These are phyloP conservation scores for Candida sanyaensis DNA, from an alignment of 1,139 yeast genomes.

Conservation along the genomic window DNA sequence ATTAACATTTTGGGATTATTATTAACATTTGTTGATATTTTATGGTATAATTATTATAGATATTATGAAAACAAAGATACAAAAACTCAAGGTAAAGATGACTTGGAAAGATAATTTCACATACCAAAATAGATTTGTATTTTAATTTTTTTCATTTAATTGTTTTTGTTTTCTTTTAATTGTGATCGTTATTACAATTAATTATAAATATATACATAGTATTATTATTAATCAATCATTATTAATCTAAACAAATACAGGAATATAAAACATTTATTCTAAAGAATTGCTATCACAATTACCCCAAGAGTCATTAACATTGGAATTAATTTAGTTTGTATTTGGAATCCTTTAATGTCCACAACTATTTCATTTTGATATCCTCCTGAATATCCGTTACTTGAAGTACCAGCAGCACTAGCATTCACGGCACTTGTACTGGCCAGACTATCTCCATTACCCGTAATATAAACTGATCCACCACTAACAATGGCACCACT, in stretches of 20 bases:
- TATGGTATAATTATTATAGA: conserved; percentile 77
- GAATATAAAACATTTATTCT: too few species aligned
- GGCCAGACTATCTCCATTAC: conserved; percentile 3
- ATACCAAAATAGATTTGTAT: neutral
- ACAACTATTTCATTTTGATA: neutral
- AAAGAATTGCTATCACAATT: neutral
- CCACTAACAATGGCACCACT: conserved; percentile 34
- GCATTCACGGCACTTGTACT: conserved; percentile 7
- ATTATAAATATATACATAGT: neutral
- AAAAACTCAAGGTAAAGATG: neutral
- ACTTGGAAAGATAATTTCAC: conserved; percentile 1
- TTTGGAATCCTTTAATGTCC: neutral
- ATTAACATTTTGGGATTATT: conserved; percentile 75
- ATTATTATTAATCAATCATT: neutral
- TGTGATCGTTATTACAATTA: neutral
- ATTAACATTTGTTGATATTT: conserved; percentile 75
- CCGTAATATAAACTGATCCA: conserved; percentile 32
- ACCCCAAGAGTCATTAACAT: neutral
- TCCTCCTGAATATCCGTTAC: neutral
- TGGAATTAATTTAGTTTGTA: neutral
- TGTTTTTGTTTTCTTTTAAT: neutral
- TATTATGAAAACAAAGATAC: conserved; percentile 24
- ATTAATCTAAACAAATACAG: too few species aligned
- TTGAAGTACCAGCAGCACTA: conserved; percentile 3
- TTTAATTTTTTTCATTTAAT: neutral